Base-by-base conservation (phyloP, 192 early-diverging fungal genomes). In the Linnemannia exigua region DNA sequence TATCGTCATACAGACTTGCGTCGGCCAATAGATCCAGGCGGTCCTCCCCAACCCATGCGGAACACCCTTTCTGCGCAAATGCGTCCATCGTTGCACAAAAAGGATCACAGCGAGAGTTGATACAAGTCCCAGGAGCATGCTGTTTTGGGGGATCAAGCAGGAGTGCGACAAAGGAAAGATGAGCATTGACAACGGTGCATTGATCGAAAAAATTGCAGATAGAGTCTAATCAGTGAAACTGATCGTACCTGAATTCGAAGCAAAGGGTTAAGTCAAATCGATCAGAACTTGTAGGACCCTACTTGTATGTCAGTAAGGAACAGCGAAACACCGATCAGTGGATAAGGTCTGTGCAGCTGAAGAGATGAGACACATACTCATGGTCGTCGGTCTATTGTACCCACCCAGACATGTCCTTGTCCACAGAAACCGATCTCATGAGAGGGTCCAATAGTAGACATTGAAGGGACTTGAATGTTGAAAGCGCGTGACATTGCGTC, bases 161-260 rank as follows among this genome's bases (percentile, higher is more conserved):
- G 66, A 63, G 58, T 11, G 15, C 31, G 15, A 3, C 16, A 4
- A 63, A 3, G 28, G 58, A 12, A 1, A 31, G 9, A 12, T 63
- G 58, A 63, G 35, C 14, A 28, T 14, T 17, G 47, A 31, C 51
- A 37, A 58, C n/a, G n/a, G 36, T 41, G 0, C 7, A 36, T 38
- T 31, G 31, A 68, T 68, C 16, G 54, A 58, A 1, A 51, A 47
- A 2, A 68, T 5, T 12, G n/a, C 41, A 68, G 1, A 37, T 20
- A 41, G 8, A 1, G n/a, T 17, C 44, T n/a, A 67, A 22, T 17
- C 36, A 2, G 11, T 19, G 7, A 11, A 6, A 50, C 11, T 33
- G 47, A 33, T 20, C 25, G 31, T 74, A 83, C 81, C 81, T 83
- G 36, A 72, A 77, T 44, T 83, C 76, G 70, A 83, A 78, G 72